Base-by-base conservation (phyloP, 2,329 filamentous ascomycete genomes). In the Aureobasidium sp. region DNA sequence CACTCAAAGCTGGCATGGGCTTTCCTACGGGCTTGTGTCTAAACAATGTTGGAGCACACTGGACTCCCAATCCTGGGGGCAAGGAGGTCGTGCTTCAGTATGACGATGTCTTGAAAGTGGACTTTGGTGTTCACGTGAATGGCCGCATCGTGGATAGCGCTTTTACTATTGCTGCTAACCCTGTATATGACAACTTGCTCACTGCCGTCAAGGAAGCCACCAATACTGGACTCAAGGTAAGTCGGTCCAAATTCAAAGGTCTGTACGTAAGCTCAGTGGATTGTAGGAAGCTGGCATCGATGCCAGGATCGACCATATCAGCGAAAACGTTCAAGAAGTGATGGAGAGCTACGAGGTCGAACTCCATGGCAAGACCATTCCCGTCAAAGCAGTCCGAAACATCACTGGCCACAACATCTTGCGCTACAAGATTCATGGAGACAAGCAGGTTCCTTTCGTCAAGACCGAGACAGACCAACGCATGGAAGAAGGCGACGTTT, bases 401-500 rank as follows among this genome's bases (percentile, higher is more conserved):
- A 80, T 96, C 64, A 93, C 89, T 71, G 91, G 91, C 11, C 92
- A 97, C 79, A 93, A 89, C 67, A 97, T 97, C 71, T 82, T 90
- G 62, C 91, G 86, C 65, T 94, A 92, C 79, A 87, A 86, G 73
- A 97, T 97, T 69, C 92, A 97, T 77, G 91, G 92, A 63, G 89
- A 86, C 69, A 97, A 97, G 82, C 91, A 89, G 67, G 90, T 97
- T 57, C 93, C 92, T 0, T 96, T 97, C 70, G 91, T 97, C 66
- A 96, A 96, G 80, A 87, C 86, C 65, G 84, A 84, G 65, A 90
- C 96, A 71, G 86, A 87, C 73, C 95, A 91, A 58, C 96, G 96
- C 82, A 97, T 97, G 93, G 92, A 97, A 78, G 93, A 97, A 77
- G 91, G 91, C 45, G 92, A 97, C 72, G 87, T 91, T 20, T 97